Evolutionary conservation across 2,329 filamentous ascomycete genomes (phyloP).

Genomic region (Cercospora canescens): DNA sequence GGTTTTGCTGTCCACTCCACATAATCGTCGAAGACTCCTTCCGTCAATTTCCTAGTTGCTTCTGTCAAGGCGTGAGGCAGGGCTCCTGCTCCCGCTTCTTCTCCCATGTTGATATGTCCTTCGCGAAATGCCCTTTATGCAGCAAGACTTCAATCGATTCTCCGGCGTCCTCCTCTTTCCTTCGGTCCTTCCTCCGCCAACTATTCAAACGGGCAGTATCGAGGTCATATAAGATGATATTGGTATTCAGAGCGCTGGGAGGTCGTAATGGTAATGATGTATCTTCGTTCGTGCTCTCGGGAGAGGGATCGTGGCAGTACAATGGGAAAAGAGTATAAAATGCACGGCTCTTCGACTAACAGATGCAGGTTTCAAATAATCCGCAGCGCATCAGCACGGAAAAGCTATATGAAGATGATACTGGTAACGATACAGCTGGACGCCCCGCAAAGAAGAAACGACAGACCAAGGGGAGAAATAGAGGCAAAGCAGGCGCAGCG

Average conservation of each 20-base stretch:
- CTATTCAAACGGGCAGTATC: neutral
- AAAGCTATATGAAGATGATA: neutral
- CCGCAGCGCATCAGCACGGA: neutral
- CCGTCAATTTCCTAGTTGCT: neutral
- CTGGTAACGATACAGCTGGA: neutral
- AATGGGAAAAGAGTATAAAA: neutral
- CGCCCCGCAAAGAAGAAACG: neutral
- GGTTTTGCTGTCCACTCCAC: conserved; percentile 21
- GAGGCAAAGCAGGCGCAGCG: neutral
- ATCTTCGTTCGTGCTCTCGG: neutral
- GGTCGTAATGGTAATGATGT: neutral
- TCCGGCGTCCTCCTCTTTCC: neutral
- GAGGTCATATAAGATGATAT: neutral
- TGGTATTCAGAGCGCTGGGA: too few relatives aligned
- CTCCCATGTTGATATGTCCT: conserved; percentile 4
- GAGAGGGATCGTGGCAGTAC: neutral
- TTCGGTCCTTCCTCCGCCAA: neutral
- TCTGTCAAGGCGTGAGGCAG: conserved; percentile 10
- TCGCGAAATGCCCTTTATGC: neutral
- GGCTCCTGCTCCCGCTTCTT: conserved; percentile 4
- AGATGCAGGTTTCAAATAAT: neutral
- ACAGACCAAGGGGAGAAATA: neutral
- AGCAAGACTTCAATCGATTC: neutral
- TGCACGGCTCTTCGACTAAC: neutral
- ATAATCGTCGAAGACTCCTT: conserved; percentile 14